These are phyloP conservation scores for Beta macrorhiza DNA, from an alignment of 179 eudicot genomes.

Conservation along the genomic window DNA sequence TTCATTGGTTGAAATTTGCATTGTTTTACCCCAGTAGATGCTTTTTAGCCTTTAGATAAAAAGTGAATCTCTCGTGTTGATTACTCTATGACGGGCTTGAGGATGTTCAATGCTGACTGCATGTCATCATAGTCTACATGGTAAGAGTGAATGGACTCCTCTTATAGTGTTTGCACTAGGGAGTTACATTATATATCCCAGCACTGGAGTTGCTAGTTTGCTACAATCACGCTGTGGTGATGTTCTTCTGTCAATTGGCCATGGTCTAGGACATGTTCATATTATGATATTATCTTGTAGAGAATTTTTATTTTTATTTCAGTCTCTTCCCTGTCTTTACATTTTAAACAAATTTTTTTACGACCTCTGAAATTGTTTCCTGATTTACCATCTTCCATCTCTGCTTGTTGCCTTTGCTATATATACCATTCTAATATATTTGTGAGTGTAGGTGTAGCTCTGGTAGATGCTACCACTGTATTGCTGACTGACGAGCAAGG, in stretches of 20 bases:
- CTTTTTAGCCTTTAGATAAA: no score
- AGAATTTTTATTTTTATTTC: neutral
- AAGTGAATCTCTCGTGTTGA: neutral
- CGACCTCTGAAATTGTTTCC: no score
- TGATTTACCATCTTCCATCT: no score
- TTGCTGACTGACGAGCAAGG: neutral
- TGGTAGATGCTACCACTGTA: neutral
- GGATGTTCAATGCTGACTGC: neutral
- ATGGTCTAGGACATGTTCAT: neutral
- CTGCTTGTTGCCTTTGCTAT: neutral
- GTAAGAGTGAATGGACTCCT: neutral
- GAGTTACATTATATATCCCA: no score
- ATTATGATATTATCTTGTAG: neutral
- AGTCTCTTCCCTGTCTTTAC: neutral
- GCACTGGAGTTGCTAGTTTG: neutral
- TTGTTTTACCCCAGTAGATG: neutral
- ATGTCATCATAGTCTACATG: neutral
- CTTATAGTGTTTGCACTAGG: neutral
- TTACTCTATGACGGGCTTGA: neutral
- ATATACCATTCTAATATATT: neutral
- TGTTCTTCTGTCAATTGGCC: neutral
- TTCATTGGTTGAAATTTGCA: neutral
- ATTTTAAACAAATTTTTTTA: no score
- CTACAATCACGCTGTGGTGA: neutral
- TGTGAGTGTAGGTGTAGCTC: neutral